Percentiles rank a stretch among this genome's conserved stretches.
Evolutionary conservation across 192 early-diverging fungal genomes (phyloP).

Genomic region (Geosiphon pyriformis): DNA sequence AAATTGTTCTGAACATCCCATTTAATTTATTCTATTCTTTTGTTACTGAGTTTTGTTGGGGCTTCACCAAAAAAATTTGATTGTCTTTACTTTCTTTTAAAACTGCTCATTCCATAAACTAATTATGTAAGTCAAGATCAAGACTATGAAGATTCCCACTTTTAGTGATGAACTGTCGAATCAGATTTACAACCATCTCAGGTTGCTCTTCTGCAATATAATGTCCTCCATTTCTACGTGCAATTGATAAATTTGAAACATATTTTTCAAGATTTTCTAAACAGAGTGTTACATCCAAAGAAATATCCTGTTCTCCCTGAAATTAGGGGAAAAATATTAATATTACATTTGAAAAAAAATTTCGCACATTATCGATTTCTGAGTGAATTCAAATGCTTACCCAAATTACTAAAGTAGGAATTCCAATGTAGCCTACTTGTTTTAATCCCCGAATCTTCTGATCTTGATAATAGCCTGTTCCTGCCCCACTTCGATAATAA

Average conservation of each 20-base stretch:
- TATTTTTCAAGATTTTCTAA: background rate
- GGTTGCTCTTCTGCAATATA: slow-evolving; percentile 25
- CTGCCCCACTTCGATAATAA: slow-evolving; percentile 16
- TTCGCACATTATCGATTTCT: background rate
- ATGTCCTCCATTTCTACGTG: slow-evolving; percentile 3
- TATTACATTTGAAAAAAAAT: background rate
- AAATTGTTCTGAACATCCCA: too few species aligned
- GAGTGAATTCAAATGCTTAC: background rate
- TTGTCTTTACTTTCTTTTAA: too few species aligned
- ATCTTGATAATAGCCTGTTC: background rate
- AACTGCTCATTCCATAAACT: too few species aligned
- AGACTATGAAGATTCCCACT: slow-evolving; percentile 2
- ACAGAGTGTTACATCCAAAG: slow-evolving; percentile 8
- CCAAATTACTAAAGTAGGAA: slow-evolving; percentile 25
- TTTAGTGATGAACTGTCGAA: slow-evolving; percentile 12
- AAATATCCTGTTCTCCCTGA: slow-evolving; percentile 25
- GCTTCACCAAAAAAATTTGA: too few species aligned
- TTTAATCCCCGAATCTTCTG: background rate
- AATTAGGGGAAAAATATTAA: background rate
- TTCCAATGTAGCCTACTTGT: slow-evolving; percentile 17
- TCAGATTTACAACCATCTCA: slow-evolving; percentile 12
- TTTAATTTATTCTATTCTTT: too few species aligned
- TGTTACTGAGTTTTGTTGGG: too few species aligned
- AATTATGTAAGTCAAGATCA: too few species aligned
- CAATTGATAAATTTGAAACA: slow-evolving; percentile 15